phyloP scores from a whole-genome alignment of 129 eudicot species.

The Pseudognaphalium luteoalbum region DNA sequence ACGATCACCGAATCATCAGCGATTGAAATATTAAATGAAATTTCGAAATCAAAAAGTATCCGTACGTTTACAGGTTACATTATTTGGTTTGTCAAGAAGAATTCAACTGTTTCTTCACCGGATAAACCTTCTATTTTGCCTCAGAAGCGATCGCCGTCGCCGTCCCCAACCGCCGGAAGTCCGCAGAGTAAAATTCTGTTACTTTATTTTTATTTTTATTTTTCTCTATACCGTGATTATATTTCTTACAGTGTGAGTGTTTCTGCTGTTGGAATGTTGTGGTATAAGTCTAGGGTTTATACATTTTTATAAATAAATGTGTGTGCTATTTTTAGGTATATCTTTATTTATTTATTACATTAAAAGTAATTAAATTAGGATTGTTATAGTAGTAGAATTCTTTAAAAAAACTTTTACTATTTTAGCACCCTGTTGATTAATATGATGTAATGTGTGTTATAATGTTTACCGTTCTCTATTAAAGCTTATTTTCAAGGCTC shows the following conservation, averaged over 20 bases:
- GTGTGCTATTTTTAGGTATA: neutral
- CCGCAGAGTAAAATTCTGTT: slow-evolving; percentile 20
- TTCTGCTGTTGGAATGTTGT: neutral
- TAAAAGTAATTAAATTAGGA: no score
- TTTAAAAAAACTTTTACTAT: no score
- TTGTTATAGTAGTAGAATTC: no score
- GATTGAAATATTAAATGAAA: slow-evolving; percentile 20
- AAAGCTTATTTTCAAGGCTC: no score
- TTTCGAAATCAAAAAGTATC: neutral
- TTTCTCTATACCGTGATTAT: no score
- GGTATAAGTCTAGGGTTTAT: slow-evolving; percentile 6
- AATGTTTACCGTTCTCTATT: no score
- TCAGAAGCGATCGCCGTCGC: slow-evolving; percentile 23
- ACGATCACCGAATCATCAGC: slow-evolving; percentile 26
- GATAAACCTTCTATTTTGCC: neutral
- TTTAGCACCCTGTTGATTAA: no score
- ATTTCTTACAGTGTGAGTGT: no score
- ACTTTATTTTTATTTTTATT: neutral
- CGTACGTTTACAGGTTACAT: slow-evolving; percentile 25
- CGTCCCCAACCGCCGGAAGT: neutral
- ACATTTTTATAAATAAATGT: neutral
- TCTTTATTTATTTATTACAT: no score
- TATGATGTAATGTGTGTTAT: no score
- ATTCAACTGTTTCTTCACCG: slow-evolving; percentile 8
- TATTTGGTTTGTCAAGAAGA: slow-evolving; percentile 12